Percentiles rank a stretch among this genome's conserved stretches.
Conservation (phyloP, 1,284 basidiomycete species). For the Hymenochaete sp. region DNA sequence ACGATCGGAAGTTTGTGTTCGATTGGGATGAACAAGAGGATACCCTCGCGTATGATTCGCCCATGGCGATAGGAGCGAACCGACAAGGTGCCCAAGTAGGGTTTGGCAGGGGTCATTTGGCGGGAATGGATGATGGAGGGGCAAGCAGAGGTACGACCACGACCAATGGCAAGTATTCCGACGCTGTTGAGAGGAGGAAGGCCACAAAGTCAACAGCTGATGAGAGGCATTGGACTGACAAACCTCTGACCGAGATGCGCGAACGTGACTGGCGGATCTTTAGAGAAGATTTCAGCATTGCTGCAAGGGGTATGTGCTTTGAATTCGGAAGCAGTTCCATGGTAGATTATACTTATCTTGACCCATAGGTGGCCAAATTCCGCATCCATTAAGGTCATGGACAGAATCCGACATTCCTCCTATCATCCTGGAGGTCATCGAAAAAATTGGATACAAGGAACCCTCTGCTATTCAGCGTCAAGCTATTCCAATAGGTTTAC, state of each 20-base stretch:
- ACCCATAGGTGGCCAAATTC: constrained; percentile 78
- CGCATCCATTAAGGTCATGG: constrained; percentile 90
- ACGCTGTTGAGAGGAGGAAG: constrained; percentile 71
- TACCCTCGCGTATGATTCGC: constrained; percentile 66
- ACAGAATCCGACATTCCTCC: constrained; percentile 78
- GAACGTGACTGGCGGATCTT: constrained; percentile 99
- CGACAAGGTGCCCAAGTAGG: constrained; percentile 78
- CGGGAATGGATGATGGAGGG: constrained; percentile 78
- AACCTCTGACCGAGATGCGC: constrained; percentile 87
- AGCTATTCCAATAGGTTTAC: constrained; percentile 94
- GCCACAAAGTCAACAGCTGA: constrained; percentile 80
- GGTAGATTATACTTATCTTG: constrained; percentile 1
- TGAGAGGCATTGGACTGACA: constrained; percentile 97
- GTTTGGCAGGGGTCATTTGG: constrained; percentile 77
- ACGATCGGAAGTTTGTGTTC: constrained; percentile 95
- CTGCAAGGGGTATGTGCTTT: constrained; percentile 60
- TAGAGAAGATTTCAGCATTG: constrained; percentile 95
- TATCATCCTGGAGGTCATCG: constrained; percentile 76
- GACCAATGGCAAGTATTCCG: constrained; percentile 49
- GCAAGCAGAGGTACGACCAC: constrained; percentile 28
- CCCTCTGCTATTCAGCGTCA: constrained; percentile 96
- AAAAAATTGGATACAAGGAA: constrained; percentile 91
- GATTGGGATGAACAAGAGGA: constrained; percentile 96
- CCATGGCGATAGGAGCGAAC: constrained; percentile 51
- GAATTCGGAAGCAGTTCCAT: background rate